phyloP scores from a whole-genome alignment of 257 asterid genomes.

The Cruciata laevipes region DNA sequence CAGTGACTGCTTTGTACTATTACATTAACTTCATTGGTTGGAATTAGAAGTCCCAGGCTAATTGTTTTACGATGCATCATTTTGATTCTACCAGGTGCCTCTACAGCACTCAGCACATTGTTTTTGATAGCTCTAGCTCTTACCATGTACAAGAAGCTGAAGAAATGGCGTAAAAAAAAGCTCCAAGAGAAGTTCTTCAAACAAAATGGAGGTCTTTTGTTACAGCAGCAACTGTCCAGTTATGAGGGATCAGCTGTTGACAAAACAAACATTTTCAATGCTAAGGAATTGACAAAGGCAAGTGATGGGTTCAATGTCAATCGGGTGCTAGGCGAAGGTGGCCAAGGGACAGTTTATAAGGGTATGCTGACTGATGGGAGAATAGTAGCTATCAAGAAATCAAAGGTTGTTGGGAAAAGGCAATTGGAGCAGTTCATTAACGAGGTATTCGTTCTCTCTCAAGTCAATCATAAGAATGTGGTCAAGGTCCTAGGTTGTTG shows the following conservation, averaged over 20 bases:
- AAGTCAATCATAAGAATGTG: conserved; percentile 13
- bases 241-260: no score
- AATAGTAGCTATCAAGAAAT: conserved; percentile 9
- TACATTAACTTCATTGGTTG: no score
- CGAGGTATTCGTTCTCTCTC: conserved; percentile 14
- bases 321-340: no score
- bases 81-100: conserved; percentile 6
- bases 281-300: no score
- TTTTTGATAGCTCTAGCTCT: conserved; percentile 3
- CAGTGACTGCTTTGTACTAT: not conserved
- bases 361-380: not conserved
- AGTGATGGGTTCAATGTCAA: no score
- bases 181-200: conserved; percentile 16
- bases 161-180: conserved; percentile 11
- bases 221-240: no score
- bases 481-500: conserved; percentile 10
- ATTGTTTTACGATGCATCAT: not conserved
- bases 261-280: no score
- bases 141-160: conserved; percentile 12
- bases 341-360: no score
- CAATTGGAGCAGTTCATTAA: conserved; percentile 10
- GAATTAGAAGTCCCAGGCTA: not conserved
- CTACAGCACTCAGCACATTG: not conserved
- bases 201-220: not conserved
- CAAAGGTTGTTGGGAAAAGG: not conserved